These are phyloP conservation scores for Nigrograna mackinnonii DNA, from an alignment of 2,329 filamentous ascomycete species.

Conservation along the genomic window DNA sequence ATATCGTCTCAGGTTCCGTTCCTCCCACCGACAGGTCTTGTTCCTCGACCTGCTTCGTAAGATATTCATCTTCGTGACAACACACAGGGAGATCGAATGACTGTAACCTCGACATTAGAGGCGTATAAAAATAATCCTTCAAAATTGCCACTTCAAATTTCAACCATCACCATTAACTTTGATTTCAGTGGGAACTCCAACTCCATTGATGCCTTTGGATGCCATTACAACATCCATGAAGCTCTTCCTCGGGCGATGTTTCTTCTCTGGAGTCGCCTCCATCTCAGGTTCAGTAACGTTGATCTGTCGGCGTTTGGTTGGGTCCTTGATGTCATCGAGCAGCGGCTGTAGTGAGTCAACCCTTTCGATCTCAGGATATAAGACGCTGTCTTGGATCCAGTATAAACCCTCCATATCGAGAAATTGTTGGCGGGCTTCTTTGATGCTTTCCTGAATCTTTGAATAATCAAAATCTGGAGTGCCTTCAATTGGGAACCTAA, in stretches of 20 bases:
- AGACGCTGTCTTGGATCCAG: conserved; percentile 36
- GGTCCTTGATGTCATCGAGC: conserved; percentile 30
- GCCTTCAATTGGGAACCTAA: conserved; percentile 41
- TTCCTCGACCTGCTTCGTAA: no score
- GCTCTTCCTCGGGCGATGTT: conserved; percentile 36
- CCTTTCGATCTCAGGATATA: conserved; percentile 33
- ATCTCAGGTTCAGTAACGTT: conserved; percentile 21
- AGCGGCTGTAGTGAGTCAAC: conserved; percentile 29
- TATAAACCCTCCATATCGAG: conserved; percentile 41
- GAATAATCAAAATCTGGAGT: conserved; percentile 40
- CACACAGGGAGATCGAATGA: no score
- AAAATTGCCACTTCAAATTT: no score
- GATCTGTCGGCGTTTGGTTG: conserved; percentile 27
- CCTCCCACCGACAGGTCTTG: no score
- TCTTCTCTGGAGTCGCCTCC: conserved; percentile 24
- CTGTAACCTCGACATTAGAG: no score
- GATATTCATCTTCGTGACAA: no score
- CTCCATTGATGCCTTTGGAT: conserved; percentile 24
- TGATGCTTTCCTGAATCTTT: conserved; percentile 39
- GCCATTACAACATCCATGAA: conserved; percentile 39
- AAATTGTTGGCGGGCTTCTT: conserved; percentile 39
- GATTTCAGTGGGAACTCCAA: conserved; percentile 4
- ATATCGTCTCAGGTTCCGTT: no score
- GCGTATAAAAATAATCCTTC: no score
- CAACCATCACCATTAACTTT: conserved; percentile 1